Evolutionary conservation across 2,329 filamentous ascomycete genomes (phyloP), one percentile per base, ranked within the genome.

Genomic region (Ophiocordyceps sinensis): DNA sequence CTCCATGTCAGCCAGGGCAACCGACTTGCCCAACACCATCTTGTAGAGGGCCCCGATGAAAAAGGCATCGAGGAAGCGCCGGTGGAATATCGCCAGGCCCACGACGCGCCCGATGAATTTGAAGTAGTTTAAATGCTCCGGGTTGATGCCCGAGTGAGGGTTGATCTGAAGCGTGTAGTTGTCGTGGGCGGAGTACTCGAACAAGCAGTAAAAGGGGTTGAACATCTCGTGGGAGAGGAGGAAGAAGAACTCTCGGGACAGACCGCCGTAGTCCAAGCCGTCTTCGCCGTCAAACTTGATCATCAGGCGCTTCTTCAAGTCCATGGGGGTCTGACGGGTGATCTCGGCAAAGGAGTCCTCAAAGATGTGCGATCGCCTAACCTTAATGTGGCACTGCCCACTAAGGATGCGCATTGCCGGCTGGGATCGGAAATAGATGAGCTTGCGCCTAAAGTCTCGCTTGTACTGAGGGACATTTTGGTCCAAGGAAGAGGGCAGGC

Each of bases 81-180:
- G 77, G 64, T 98, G 91, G 79, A 98, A 98, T 56, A 98, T 98
- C 45, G 91, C 89, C 51, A 98, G 65, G 45, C 91, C 91, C 44
- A 98, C 91, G 26, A 98, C 91, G 45, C 91, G 85, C 38, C 91
- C 91, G 55, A 98, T 98, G 59, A 98, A 98, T 64, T 94, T 96
- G 78, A 98, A 98, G 68, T 96, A 98, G 61, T 95, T 96, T 55
- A 98, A 70, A 76, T 98, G 91, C 65, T 98, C 91, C 1, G 91
- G 91, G 64, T 98, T 98, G 65, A 98, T 96, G 49, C 91, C 91
- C 17, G 91, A 98, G 63, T 98, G 91, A 37, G 91, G 91, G 67
- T 98, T 98, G 70, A 98, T 98, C 66, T 98, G 91, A 42, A 98
- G 82, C 28, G 91, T 98, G 67, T 98, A 98, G 68, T 98, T 98